phyloP scores from a whole-genome alignment of 306 rosid species.

The Hippophae rhamnoides region DNA sequence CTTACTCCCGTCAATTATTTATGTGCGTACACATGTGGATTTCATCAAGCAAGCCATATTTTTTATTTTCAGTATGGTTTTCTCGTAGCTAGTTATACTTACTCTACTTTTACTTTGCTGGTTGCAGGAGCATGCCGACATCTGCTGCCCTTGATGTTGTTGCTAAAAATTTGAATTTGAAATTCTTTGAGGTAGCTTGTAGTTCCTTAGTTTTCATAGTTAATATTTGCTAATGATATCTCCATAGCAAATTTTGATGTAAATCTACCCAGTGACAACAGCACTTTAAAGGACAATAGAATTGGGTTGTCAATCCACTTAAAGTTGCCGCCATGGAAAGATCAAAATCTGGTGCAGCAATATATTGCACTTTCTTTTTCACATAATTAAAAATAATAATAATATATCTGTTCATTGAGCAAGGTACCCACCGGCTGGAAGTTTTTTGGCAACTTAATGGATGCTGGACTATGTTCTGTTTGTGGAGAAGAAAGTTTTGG shows the following conservation, averaged over 20 bases:
- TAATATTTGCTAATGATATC: neutral
- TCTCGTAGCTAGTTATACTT: slow-evolving; percentile 2
- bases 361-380: too few species aligned
- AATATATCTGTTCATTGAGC: neutral
- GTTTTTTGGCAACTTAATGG: slow-evolving; percentile 95
- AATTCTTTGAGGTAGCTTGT: slow-evolving; percentile 81
- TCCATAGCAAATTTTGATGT: neutral
- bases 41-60: neutral
- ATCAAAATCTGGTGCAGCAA: too few species aligned
- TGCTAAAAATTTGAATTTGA: slow-evolving; percentile 80
- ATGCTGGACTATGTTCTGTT: slow-evolving; percentile 83
- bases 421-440: slow-evolving; percentile 99
- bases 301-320: too few species aligned
- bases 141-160: slow-evolving; percentile 99
- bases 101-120: slow-evolving; percentile 9
- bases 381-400: too few species aligned
- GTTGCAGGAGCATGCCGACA: slow-evolving; percentile 98
- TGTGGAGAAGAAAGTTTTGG: slow-evolving; percentile 99
- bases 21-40: neutral
- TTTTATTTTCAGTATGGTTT: neutral
- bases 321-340: too few species aligned
- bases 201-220: slow-evolving; percentile 5
- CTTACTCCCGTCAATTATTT: too few species aligned
- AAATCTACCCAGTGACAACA: too few species aligned
- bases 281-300: too few species aligned